Percentiles rank a stretch among this genome's conserved stretches.
These are phyloP conservation scores for Diplotaxis tenuifolia DNA, from an alignment of 345 rosid species.

Conservation along the genomic window DNA sequence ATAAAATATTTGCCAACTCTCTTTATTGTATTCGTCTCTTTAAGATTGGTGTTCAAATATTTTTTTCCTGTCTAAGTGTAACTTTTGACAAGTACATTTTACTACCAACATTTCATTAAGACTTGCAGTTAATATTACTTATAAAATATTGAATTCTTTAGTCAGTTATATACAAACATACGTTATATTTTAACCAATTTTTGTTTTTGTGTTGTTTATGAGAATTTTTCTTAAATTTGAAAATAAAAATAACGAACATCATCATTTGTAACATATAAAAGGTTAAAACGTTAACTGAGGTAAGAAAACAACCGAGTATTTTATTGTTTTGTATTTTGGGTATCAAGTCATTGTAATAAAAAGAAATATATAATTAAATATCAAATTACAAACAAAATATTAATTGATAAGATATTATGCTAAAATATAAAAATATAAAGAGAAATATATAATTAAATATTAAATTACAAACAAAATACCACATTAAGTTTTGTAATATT, in stretches of 20 bases:
- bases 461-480: too few species aligned
- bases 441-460: too few species aligned
- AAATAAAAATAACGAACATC: background rate
- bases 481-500: too few species aligned
- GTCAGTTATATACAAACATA: background rate
- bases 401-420: too few species aligned
- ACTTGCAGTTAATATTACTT: background rate
- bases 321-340: too few species aligned
- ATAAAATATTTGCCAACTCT: slow-evolving; percentile 23
- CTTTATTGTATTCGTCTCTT: background rate
- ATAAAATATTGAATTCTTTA: background rate
- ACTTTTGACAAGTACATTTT: background rate
- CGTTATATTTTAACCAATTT: background rate
- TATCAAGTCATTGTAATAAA: too few species aligned
- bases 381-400: too few species aligned
- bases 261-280: background rate
- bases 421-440: too few species aligned
- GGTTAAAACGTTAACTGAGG: background rate
- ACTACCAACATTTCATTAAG: background rate
- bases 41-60: background rate
- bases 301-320: background rate
- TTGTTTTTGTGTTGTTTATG: background rate
- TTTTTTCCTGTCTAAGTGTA: background rate
- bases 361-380: too few species aligned
- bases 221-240: background rate